Conservation (phyloP, 2,329 filamentous ascomycete genomes). For the Fusarium ramigenum region DNA sequence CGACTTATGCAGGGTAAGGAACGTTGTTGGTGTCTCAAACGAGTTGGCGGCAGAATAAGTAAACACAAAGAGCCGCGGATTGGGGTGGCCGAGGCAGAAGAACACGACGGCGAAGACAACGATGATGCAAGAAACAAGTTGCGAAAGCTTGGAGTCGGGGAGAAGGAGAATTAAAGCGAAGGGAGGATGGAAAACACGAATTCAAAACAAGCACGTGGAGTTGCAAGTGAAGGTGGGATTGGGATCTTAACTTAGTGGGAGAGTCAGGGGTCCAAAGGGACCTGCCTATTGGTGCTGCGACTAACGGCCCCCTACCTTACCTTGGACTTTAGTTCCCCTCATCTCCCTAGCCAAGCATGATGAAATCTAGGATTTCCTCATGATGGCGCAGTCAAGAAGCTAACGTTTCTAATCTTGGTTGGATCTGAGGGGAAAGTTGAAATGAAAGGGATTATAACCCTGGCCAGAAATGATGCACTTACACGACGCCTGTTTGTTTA, state of each 20-base stretch:
- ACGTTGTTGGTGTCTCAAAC: conserved; percentile 6
- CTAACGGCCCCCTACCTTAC: conserved; percentile 7
- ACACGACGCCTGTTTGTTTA: neutral
- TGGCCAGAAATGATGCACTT: conserved; percentile 26
- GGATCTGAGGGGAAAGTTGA: conserved; percentile 14
- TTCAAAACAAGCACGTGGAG: conserved; percentile 45
- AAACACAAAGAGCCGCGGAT: conserved; percentile 14
- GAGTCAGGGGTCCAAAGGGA: conserved; percentile 29
- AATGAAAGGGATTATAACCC: conserved; percentile 42
- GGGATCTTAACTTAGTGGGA: conserved; percentile 19
- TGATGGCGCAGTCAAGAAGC: conserved; percentile 25
- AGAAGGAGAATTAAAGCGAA: conserved; percentile 19
- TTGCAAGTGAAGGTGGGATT: conserved; percentile 32
- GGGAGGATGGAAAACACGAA: conserved; percentile 33
- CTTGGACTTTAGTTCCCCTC: conserved; percentile 7
- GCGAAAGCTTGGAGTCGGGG: neutral
- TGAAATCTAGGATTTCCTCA: conserved; percentile 3
- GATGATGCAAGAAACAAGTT: conserved; percentile 10
- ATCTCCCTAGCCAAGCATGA: conserved; percentile 16
- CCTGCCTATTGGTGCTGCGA: conserved; percentile 23
- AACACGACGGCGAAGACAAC: neutral
- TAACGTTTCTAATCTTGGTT: conserved; percentile 16
- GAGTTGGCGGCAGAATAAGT: neutral
- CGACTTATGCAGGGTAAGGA: conserved; percentile 23
- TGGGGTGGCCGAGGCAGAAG: conserved; percentile 14